Base-by-base conservation (phyloP, 2,329 filamentous ascomycete genomes). In the Capronia coronata region DNA sequence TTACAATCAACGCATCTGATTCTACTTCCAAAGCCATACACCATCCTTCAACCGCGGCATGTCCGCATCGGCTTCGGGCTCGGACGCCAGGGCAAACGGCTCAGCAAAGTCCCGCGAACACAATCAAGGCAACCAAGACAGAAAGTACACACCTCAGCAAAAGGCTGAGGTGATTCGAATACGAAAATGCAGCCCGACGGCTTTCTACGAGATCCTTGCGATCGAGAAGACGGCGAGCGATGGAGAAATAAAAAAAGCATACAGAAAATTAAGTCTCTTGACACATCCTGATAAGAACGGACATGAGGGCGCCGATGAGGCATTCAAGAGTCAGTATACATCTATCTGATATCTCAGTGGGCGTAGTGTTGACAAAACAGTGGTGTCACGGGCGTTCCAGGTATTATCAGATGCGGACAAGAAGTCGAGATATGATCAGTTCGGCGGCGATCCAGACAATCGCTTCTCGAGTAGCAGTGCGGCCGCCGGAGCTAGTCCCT, bases 201-300 rank as follows among this genome's bases (percentile, higher is more conserved):
- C 87, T 14, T 98, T 94, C 70, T 98, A 98, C 73, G 93, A 97
- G 67, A 97, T 98, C 60, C 73, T 98, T 25, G 83, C 82, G 18
- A 71, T 96, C 42, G 78, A 84, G 61, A 74, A 75, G 56, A 82
- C 84, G 55, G 70, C 73, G 43, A 81, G 81, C 42, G 91, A 97
- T 61, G 69, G 75, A 55, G 91, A 97, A 63, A 89, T 98, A 66
- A 98, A 97, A 70, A 97, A 97, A 74, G 91, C 93, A 5, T 98
- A 98, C 71, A 81, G 91, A 64, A 97, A 95, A 72, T 78, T 94
- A 66, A 93, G 86, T 65, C 74, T 98, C 63, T 76, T 97, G 64
- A 98, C 93, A 52, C 93, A 98, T 75, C 93, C 93, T 56, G 93
- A 98, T 75, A 98, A 98, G 75, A 98, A 98, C 76, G 90, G 90